phyloP scores from a whole-genome alignment of 2,329 filamentous ascomycete genomes.

The Fusarium sp. region DNA sequence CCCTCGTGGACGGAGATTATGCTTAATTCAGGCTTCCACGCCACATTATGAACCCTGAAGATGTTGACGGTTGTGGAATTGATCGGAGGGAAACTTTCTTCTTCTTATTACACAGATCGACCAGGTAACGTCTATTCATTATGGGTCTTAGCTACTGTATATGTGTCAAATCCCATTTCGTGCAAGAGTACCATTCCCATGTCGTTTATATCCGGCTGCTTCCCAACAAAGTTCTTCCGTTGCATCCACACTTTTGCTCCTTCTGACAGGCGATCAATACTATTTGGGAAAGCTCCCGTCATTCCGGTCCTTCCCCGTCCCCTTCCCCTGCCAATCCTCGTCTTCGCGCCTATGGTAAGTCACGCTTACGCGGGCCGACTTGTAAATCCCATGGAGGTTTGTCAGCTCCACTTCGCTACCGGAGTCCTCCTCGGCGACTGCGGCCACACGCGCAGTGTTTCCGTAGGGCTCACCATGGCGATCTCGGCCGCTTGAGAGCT shows the following conservation, averaged over 20 bases:
- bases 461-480: conserved; percentile 19
- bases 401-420: conserved; percentile 43
- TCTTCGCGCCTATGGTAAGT: conserved; percentile 33
- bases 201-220: not conserved
- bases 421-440: conserved; percentile 31
- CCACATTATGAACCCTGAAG: not conserved
- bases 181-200: not conserved
- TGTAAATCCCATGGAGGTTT: conserved; percentile 40
- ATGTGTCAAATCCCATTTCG: not conserved
- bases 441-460: conserved; percentile 25
- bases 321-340: conserved; percentile 1
- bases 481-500: conserved; percentile 37
- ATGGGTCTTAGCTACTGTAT: not conserved
- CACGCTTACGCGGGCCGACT: conserved; percentile 39
- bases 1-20: not conserved
- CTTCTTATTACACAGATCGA: not conserved
- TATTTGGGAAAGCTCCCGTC: not conserved
- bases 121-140: not conserved
- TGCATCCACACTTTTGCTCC: not conserved
- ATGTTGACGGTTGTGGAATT: not conserved
- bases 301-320: not conserved
- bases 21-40: not conserved
- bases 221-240: not conserved
- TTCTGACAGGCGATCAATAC: not conserved
- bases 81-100: fast-evolving